These are phyloP conservation scores for Thielaviopsis populi DNA, from an alignment of 2,329 filamentous ascomycete genomes.

Conservation along the genomic window DNA sequence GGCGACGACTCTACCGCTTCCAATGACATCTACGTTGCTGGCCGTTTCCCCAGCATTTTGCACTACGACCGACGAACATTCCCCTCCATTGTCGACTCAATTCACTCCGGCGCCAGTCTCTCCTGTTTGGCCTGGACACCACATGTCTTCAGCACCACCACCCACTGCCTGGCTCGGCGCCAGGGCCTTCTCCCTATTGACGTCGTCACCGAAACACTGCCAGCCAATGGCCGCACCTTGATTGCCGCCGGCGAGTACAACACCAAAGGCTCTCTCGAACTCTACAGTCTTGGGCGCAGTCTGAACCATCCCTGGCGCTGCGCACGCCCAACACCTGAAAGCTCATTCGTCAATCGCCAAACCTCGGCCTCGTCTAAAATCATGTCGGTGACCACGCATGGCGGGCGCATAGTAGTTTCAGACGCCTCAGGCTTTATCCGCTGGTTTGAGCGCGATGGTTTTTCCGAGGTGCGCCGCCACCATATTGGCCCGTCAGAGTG, in stretches of 20 bases:
- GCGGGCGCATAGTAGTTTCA: slow-evolving; percentile 65
- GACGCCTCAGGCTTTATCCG: slow-evolving; percentile 74
- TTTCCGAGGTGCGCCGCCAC: slow-evolving; percentile 40
- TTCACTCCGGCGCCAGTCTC: slow-evolving; percentile 70
- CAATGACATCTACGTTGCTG: slow-evolving; percentile 74
- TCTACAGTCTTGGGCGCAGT: slow-evolving; percentile 49
- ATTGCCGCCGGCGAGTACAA: slow-evolving; percentile 84
- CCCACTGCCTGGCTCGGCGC: neutral
- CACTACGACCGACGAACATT: slow-evolving; percentile 83
- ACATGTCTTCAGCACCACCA: slow-evolving; percentile 2
- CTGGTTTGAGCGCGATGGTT: slow-evolving; percentile 80
- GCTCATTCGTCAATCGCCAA: slow-evolving; percentile 48
- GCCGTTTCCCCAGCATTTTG: slow-evolving; percentile 75
- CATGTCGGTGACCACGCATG: slow-evolving; percentile 66
- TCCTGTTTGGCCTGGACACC: slow-evolving; percentile 43
- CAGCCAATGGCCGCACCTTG: slow-evolving; percentile 45
- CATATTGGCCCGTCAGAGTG: slow-evolving; percentile 41
- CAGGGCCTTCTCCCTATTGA: slow-evolving; percentile 24
- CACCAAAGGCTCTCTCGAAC: slow-evolving; percentile 73
- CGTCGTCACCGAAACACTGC: slow-evolving; percentile 18
- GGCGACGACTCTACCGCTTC: slow-evolving; percentile 41
- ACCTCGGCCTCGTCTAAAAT: slow-evolving; percentile 69
- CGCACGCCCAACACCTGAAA: neutral
- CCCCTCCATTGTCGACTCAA: slow-evolving; percentile 57
- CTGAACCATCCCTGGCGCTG: neutral